Evolutionary conservation across 169 alveolate genomes (phyloP).

Genomic region (Eimeria sp.): DNA sequence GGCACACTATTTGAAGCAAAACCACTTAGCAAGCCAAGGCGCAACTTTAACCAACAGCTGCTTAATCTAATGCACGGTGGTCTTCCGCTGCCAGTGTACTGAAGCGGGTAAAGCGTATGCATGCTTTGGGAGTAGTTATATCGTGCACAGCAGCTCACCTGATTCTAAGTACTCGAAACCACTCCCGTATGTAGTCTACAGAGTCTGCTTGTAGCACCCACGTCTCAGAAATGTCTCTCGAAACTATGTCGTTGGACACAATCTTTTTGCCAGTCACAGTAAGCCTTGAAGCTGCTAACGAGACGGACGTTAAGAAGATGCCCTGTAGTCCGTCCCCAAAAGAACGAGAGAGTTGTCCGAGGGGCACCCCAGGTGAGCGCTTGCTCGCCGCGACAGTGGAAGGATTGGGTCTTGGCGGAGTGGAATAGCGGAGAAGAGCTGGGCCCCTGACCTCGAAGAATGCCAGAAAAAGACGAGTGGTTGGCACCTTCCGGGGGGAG

Average conservation of each 20-base stretch:
- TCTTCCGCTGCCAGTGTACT: neutral
- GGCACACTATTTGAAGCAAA: neutral
- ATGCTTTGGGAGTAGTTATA: neutral
- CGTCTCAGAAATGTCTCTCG: constrained; percentile 18
- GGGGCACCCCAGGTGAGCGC: neutral
- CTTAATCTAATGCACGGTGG: too few species aligned
- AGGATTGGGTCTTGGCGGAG: constrained; percentile 18
- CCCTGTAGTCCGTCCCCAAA: constrained; percentile 60
- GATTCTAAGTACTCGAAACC: constrained; percentile 60
- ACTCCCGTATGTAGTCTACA: constrained; percentile 33
- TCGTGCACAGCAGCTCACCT: neutral
- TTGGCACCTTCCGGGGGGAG: neutral
- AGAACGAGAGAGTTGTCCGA: constrained; percentile 12
- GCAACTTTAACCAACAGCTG: neutral
- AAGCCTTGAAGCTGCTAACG: neutral
- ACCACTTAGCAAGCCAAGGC: neutral
- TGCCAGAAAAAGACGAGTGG: neutral
- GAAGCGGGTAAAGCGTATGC: neutral
- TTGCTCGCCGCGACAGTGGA: neutral
- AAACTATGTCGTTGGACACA: constrained; percentile 1
- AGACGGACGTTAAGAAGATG: constrained; percentile 7
- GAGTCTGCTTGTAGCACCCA: constrained; percentile 67
- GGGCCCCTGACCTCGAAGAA: constrained; percentile 66
- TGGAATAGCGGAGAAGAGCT: constrained; percentile 24
- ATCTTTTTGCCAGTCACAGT: constrained; percentile 46